A percentile compares a stretch with the other conserved stretches of the same genome.
These are phyloP conservation scores for Metschnikowia proteae DNA, from an alignment of 805 yeast genomes.

Conservation along the genomic window DNA sequence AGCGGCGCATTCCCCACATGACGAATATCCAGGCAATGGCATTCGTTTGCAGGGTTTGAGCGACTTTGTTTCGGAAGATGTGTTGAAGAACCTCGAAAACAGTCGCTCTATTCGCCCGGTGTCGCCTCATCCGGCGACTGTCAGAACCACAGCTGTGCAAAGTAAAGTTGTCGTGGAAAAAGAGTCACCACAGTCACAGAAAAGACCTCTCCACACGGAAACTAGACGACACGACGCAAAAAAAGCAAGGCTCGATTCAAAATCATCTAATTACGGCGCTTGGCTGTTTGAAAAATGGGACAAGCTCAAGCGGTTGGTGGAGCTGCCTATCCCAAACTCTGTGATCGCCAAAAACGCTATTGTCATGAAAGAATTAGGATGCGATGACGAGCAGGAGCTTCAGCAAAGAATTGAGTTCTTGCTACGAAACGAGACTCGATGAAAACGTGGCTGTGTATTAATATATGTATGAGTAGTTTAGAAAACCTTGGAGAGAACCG, in stretches of 20 bases:
- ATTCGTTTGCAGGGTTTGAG: constrained; percentile 1
- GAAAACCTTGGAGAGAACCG: constrained; percentile 54
- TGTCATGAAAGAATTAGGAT: constrained; percentile 26
- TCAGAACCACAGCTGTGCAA: background rate
- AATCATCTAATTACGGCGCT: background rate
- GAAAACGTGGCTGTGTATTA: background rate
- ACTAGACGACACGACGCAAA: constrained; percentile 19
- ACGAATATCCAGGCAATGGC: background rate
- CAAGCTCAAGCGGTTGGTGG: constrained; percentile 27
- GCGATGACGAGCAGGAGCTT: constrained; percentile 28
- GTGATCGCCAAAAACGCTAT: constrained; percentile 29
- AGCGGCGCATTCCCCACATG: background rate
- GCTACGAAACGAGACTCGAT: background rate
- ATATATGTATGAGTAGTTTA: constrained; percentile 19
- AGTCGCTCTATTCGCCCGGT: background rate
- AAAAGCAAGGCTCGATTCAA: constrained; percentile 12
- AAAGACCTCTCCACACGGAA: background rate
- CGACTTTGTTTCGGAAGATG: background rate
- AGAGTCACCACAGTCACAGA: background rate
- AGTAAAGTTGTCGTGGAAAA: background rate
- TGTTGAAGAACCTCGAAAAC: background rate
- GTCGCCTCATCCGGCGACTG: background rate
- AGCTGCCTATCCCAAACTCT: constrained; percentile 24
- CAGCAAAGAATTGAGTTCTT: constrained; percentile 23
- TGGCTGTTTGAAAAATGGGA: constrained; percentile 36